Conservation (phyloP, 2,329 filamentous ascomycete species). For the Aspergillus tamarii region DNA sequence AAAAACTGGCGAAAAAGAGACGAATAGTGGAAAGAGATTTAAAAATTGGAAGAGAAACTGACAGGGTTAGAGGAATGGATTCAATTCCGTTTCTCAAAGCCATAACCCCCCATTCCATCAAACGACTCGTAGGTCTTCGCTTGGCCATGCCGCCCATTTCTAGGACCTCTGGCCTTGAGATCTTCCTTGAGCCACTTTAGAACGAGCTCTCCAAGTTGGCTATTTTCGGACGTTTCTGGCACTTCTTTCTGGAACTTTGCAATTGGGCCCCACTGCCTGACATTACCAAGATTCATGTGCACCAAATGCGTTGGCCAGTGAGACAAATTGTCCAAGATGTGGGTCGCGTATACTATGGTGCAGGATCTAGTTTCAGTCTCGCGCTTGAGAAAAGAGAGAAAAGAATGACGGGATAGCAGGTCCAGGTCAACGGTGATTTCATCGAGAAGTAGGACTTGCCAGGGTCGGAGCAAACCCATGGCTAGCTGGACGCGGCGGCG, state of each 20-base stretch:
- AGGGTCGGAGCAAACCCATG: conserved; percentile 91
- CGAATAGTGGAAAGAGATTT: conserved; percentile 4
- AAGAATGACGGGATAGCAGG: conserved; percentile 79
- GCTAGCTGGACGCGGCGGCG: conserved; percentile 88
- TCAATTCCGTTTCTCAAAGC: conserved; percentile 52
- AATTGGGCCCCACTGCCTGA: conserved; percentile 83
- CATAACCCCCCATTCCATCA: conserved; percentile 67
- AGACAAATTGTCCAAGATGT: conserved; percentile 93
- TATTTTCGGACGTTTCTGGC: conserved; percentile 69
- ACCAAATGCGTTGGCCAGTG: conserved; percentile 95
- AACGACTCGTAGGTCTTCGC: conserved; percentile 56
- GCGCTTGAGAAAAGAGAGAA: conserved; percentile 79
- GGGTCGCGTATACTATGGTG: conserved; percentile 96
- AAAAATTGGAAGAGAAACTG: not conserved
- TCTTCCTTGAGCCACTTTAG: conserved; percentile 85
- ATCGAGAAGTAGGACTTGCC: conserved; percentile 87
- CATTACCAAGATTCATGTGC: conserved; percentile 87
- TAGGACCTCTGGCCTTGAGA: conserved; percentile 74
- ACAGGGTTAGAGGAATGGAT: conserved; percentile 7
- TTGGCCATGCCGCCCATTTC: conserved; percentile 61
- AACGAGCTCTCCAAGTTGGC: conserved; percentile 82
- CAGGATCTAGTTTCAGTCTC: conserved; percentile 83
- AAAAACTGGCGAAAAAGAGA: not conserved
- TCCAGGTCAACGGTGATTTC: conserved; percentile 98
- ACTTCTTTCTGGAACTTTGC: conserved; percentile 66